Evolutionary conservation across 78 protist genomes (phyloP).

Genomic region (Protostelium mycophagum): DNA sequence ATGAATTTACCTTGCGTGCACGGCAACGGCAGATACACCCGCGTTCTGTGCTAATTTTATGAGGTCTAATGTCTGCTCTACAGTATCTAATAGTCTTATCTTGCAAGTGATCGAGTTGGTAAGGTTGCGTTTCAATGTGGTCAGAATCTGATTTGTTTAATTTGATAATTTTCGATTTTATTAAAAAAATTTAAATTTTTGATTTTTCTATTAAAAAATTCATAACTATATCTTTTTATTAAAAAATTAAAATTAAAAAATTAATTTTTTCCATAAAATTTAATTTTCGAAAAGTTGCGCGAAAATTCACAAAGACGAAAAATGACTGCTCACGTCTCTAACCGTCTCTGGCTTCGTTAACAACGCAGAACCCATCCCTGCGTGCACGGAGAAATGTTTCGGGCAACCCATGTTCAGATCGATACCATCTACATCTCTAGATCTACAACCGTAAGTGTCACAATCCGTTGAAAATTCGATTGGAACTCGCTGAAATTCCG

Average conservation of each 20-base stretch:
- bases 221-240: constrained; percentile 16
- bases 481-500: not conserved
- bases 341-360: constrained; percentile 45
- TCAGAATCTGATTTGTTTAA: too few relatives aligned
- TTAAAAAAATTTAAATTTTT: not conserved
- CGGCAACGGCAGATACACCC: constrained; percentile 58
- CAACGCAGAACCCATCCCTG: constrained; percentile 56
- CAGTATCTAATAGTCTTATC: constrained; percentile 41
- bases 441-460: not conserved
- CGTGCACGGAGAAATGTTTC: constrained; percentile 47
- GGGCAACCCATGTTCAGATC: constrained; percentile 73
- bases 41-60: constrained; percentile 29
- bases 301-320: too few relatives aligned
- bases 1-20: constrained; percentile 29
- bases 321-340: not conserved
- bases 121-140: constrained; percentile 50
- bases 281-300: too few relatives aligned
- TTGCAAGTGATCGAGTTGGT: constrained; percentile 57
- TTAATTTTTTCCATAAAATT: too few relatives aligned
- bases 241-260: too few relatives aligned
- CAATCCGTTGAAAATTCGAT: not conserved
- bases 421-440: constrained; percentile 30
- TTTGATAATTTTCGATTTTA: too few relatives aligned
- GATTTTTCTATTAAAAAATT: too few relatives aligned
- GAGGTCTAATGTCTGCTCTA: constrained; percentile 37